phyloP scores from a whole-genome alignment of 257 asterid genomes.

The Thymus mandschuricus region DNA sequence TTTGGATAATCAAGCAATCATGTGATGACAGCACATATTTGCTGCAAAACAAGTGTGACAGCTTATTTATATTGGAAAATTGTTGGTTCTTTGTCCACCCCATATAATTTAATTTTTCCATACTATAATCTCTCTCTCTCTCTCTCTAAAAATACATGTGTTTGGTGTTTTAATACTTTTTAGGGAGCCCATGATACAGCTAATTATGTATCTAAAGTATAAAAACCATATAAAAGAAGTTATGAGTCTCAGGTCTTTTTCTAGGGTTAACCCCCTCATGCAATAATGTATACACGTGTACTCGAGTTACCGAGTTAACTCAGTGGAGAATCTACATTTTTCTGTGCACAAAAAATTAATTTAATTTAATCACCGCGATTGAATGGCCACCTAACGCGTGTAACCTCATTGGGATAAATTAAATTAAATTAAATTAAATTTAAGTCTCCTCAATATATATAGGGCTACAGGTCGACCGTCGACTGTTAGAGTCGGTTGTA shows the following conservation, averaged over 20 bases:
- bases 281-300: slow-evolving; percentile 25
- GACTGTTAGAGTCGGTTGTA: neutral
- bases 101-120: neutral
- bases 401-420: neutral
- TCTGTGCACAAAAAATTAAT: neutral
- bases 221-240: neutral
- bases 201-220: slow-evolving; percentile 10
- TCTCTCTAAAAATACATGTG: neutral
- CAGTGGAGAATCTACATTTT: neutral
- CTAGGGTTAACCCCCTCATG: slow-evolving; percentile 7
- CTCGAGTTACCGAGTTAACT: neutral
- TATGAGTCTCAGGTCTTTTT: neutral
- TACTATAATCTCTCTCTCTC: neutral
- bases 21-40: slow-evolving; percentile 27
- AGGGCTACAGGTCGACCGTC: neutral
- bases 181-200: slow-evolving; percentile 45
- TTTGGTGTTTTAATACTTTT: no score
- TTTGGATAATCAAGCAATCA: slow-evolving; percentile 27
- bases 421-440: neutral
- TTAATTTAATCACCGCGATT: neutral
- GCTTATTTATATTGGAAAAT: slow-evolving; percentile 23
- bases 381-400: neutral
- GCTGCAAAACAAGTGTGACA: slow-evolving; percentile 21
- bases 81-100: slow-evolving; percentile 33
- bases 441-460: neutral